Evolutionary conservation across 2,329 filamentous ascomycete species (phyloP).

Genomic region (Penicillium sp.): DNA sequence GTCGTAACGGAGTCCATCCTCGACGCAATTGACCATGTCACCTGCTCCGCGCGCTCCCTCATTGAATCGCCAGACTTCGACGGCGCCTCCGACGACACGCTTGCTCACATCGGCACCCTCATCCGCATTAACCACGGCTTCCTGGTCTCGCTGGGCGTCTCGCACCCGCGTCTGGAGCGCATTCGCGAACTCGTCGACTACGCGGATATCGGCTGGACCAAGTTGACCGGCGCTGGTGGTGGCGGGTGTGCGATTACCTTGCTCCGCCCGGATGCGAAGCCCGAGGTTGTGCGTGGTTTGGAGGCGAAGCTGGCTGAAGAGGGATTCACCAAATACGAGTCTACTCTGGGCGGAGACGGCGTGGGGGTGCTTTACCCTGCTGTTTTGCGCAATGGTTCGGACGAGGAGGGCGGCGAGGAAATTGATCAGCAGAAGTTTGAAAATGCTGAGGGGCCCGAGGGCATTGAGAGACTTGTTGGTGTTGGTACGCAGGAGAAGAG

Average conservation of each 20-base stretch:
- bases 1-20: constrained; percentile 79
- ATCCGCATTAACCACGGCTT: constrained; percentile 95
- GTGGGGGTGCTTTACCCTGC: constrained; percentile 95
- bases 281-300: constrained; percentile 63
- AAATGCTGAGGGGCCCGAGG: constrained; percentile 79
- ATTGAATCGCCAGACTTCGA: constrained; percentile 69
- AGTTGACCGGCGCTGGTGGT: constrained; percentile 92
- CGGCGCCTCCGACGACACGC: constrained; percentile 62
- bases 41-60: constrained; percentile 60
- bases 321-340: constrained; percentile 83
- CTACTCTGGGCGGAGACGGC: constrained; percentile 88
- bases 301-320: constrained; percentile 69
- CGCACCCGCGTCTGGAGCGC: constrained; percentile 88
- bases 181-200: constrained; percentile 90
- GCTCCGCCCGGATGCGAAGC: constrained; percentile 68
- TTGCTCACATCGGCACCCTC: constrained; percentile 80
- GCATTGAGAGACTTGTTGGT: constrained; percentile 84
- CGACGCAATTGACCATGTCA: constrained; percentile 74
- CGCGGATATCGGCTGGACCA: constrained; percentile 91
- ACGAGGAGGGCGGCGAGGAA: constrained; percentile 83
- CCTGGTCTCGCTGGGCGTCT: constrained; percentile 88
- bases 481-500: constrained; percentile 71
- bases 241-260: constrained; percentile 95
- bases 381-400: constrained; percentile 81
- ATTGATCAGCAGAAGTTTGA: constrained; percentile 91